A percentile compares a stretch with the other conserved stretches of the same genome.
Conservation (phyloP, 129 eudicot species). For the Oenanthe sinensis region DNA sequence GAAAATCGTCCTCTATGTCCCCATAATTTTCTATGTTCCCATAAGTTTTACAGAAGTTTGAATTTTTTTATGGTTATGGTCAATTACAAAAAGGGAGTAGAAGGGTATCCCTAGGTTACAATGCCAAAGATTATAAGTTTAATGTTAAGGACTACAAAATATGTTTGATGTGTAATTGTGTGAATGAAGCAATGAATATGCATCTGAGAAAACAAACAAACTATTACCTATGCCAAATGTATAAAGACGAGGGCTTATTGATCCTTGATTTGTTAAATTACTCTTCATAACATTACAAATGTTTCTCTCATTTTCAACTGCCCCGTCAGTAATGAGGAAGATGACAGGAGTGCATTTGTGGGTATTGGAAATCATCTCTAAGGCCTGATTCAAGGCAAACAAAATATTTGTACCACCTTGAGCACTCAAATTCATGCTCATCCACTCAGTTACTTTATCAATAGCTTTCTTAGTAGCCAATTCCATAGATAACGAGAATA, state of each 20-base stretch:
- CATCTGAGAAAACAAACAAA: not conserved
- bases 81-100: not conserved
- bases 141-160: not conserved
- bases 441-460: slow-evolving; percentile 65
- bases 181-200: not conserved
- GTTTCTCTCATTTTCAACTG: slow-evolving; percentile 87
- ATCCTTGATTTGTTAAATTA: slow-evolving; percentile 32
- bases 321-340: slow-evolving; percentile 78
- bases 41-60: no score
- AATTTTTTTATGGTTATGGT: no score
- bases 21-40: no score
- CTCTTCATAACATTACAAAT: slow-evolving; percentile 57
- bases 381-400: slow-evolving; percentile 67
- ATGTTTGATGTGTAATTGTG: no score
- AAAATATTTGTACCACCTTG: slow-evolving; percentile 84
- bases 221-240: slow-evolving; percentile 90
- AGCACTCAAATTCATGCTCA: slow-evolving; percentile 52
- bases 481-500: slow-evolving; percentile 57
- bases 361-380: slow-evolving; percentile 54
- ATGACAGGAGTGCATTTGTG: slow-evolving; percentile 48
- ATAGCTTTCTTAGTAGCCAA: slow-evolving; percentile 51
- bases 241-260: slow-evolving; percentile 58
- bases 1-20: no score
- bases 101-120: no score
- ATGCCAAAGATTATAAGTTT: not conserved